Evolutionary conservation across 2,329 filamentous ascomycete genomes (phyloP).

Genomic region (Claviceps sp.): DNA sequence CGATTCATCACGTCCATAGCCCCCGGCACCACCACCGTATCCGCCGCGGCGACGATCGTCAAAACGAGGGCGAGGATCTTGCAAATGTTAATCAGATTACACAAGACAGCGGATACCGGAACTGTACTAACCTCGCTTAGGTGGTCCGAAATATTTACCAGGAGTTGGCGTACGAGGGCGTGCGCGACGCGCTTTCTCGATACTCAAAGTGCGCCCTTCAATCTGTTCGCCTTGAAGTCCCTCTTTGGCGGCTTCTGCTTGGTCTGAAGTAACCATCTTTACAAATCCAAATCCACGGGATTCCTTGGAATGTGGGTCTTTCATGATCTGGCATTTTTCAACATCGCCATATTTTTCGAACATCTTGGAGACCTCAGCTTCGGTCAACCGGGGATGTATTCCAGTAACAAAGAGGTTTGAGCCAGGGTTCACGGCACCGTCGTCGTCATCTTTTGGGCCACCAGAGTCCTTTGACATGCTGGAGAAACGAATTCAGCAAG

Average conservation of each 20-base stretch:
- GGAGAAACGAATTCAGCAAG: neutral
- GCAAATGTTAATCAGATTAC: neutral
- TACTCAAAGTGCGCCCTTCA: slow-evolving; percentile 90
- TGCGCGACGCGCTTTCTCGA: slow-evolving; percentile 94
- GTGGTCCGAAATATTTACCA: slow-evolving; percentile 97
- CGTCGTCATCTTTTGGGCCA: slow-evolving; percentile 48
- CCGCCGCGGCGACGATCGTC: slow-evolving; percentile 54
- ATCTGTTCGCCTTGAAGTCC: slow-evolving; percentile 89
- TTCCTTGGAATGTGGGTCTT: slow-evolving; percentile 95
- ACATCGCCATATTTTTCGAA: slow-evolving; percentile 99
- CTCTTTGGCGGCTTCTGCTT: slow-evolving; percentile 94
- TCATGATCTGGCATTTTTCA: slow-evolving; percentile 99
- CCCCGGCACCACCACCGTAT: slow-evolving; percentile 31
- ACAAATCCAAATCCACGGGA: slow-evolving; percentile 98
- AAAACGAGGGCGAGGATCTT: slow-evolving; percentile 30
- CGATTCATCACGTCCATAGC: slow-evolving; percentile 40
- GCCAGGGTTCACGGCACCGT: slow-evolving; percentile 77
- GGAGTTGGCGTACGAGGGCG: slow-evolving; percentile 92
- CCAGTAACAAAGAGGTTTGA: slow-evolving; percentile 98
- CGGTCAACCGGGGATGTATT: slow-evolving; percentile 83
- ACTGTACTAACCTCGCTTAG: slow-evolving; percentile 70
- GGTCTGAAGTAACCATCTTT: slow-evolving; percentile 92
- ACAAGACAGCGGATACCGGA: neutral
- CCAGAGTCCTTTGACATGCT: slow-evolving; percentile 40
- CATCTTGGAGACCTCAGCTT: slow-evolving; percentile 82